Percentiles rank a stretch among this genome's conserved stretches.
phyloP scores from a whole-genome alignment of 169 alveolate genomes.

The Plasmodium yoelii region DNA sequence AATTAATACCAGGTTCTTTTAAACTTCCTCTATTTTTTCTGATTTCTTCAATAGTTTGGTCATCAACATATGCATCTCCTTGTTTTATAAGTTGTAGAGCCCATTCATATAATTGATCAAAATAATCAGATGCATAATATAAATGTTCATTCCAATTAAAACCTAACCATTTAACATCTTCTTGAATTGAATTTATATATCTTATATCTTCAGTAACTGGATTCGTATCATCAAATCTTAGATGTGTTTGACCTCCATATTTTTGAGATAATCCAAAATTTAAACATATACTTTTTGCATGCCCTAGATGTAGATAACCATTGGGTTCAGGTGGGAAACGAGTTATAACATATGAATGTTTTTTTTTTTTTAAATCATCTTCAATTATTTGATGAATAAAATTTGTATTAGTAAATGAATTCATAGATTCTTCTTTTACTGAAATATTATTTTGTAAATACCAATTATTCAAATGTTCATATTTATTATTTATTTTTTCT shows the following conservation, averaged over 20 bases:
- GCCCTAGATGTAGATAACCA: conserved; percentile 99
- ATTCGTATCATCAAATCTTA: conserved; percentile 99
- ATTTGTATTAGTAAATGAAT: conserved; percentile 66
- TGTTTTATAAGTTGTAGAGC: conserved; percentile 95
- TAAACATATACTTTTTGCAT: conserved; percentile 98
- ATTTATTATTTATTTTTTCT: not conserved
- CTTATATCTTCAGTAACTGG: conserved; percentile 97
- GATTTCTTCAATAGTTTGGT: conserved; percentile 94
- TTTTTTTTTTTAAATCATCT: conserved; percentile 86
- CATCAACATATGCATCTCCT: conserved; percentile 98
- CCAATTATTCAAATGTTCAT: conserved; percentile 23
- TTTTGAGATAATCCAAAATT: conserved; percentile 95
- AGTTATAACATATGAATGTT: conserved; percentile 89
- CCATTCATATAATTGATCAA: conserved; percentile 96
- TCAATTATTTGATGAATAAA: conserved; percentile 89
- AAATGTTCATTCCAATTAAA: conserved; percentile 94
- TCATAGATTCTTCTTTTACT: conserved; percentile 27
- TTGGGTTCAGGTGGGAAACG: conserved; percentile 99
- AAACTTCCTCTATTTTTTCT: conserved; percentile 91
- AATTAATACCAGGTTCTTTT: conserved; percentile 90
- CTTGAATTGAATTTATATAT: conserved; percentile 94
- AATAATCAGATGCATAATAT: conserved; percentile 97
- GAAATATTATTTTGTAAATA: conserved; percentile 12
- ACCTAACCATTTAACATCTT: conserved; percentile 97
- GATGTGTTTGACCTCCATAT: conserved; percentile 95